Evolutionary conservation across 2,329 filamentous ascomycete species (phyloP).

Genomic region (Podosphaera fusca): DNA sequence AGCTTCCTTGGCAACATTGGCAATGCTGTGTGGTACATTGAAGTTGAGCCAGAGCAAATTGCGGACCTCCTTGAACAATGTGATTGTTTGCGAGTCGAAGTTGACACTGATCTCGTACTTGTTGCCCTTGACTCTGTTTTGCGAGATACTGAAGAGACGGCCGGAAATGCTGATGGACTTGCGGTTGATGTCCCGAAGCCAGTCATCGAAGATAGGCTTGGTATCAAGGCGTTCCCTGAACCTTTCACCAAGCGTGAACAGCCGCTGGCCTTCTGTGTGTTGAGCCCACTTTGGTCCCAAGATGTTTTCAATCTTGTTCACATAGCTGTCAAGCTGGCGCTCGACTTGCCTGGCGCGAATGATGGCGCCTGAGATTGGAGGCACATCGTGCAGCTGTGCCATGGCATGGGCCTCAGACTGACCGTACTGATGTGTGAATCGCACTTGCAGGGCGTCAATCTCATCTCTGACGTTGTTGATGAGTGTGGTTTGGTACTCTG

Average conservation of each 20-base stretch:
- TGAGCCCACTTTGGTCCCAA: slow-evolving; percentile 85
- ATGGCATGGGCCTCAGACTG: slow-evolving; percentile 95
- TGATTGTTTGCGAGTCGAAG: slow-evolving; percentile 92
- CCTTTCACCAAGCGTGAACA: slow-evolving; percentile 72
- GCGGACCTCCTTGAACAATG: slow-evolving; percentile 92
- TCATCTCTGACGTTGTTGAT: slow-evolving; percentile 97
- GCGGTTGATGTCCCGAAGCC: slow-evolving; percentile 72
- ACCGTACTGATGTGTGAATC: slow-evolving; percentile 97
- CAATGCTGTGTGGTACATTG: slow-evolving; percentile 79
- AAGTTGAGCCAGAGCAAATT: slow-evolving; percentile 92
- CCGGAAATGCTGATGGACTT: slow-evolving; percentile 82
- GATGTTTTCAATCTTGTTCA: slow-evolving; percentile 98
- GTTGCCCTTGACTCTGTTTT: slow-evolving; percentile 77
- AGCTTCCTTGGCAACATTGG: slow-evolving; percentile 93
- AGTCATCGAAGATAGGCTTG: slow-evolving; percentile 79
- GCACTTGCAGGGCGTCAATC: slow-evolving; percentile 78
- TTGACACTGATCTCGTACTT: slow-evolving; percentile 76
- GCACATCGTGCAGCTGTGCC: slow-evolving; percentile 88
- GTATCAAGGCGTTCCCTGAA: slow-evolving; percentile 96
- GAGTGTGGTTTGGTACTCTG: slow-evolving; percentile 92
- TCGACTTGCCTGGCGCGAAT: slow-evolving; percentile 97
- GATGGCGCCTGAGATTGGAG: slow-evolving; percentile 87
- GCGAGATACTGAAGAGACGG: slow-evolving; percentile 70
- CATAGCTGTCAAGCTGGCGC: slow-evolving; percentile 81
- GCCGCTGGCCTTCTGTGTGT: slow-evolving; percentile 82